phyloP scores from a whole-genome alignment of 2,329 filamentous ascomycete species.

The Fusarium chaquense region DNA sequence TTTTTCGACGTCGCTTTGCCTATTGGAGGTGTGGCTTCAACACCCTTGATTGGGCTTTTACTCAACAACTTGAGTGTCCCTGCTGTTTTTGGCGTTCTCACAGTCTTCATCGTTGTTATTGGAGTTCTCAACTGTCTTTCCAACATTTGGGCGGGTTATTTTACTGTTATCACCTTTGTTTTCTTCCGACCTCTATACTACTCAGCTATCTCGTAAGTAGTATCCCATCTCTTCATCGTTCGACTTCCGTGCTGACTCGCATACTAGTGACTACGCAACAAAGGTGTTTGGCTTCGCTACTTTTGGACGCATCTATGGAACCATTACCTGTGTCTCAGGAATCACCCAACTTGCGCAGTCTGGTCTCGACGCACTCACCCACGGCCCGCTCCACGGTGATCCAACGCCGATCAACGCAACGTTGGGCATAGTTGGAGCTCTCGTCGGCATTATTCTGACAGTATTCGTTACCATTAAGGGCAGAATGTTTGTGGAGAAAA shows the following conservation, averaged over 20 bases:
- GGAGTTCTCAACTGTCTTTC: slow-evolving; percentile 73
- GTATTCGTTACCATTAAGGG: slow-evolving; percentile 23
- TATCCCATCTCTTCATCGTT: fast-evolving
- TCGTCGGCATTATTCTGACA: slow-evolving; percentile 10
- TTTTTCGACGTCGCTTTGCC: slow-evolving; percentile 68
- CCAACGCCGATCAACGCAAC: slow-evolving; percentile 24
- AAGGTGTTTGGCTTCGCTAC: slow-evolving; percentile 86
- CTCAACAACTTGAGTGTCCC: slow-evolving; percentile 75
- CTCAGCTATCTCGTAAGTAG: slow-evolving; percentile 73
- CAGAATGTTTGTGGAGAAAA: slow-evolving; percentile 30
- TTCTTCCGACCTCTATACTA: slow-evolving; percentile 82
- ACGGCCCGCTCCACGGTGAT: slow-evolving; percentile 23
- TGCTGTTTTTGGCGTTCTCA: slow-evolving; percentile 69
- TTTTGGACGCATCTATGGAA: slow-evolving; percentile 82
- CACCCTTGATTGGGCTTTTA: slow-evolving; percentile 78
- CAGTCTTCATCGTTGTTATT: slow-evolving; percentile 69
- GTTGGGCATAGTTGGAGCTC: slow-evolving; percentile 10
- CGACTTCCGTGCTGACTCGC: not conserved
- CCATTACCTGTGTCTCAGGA: slow-evolving; percentile 79
- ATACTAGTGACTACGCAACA: slow-evolving; percentile 73
- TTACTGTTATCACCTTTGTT: slow-evolving; percentile 76
- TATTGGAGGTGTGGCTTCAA: slow-evolving; percentile 74
- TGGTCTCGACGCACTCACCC: slow-evolving; percentile 75
- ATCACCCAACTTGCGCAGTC: slow-evolving; percentile 78
- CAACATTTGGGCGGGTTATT: slow-evolving; percentile 71